phyloP scores from a whole-genome alignment of 768 basidiomycete species.

The Sarcodon sp. region DNA sequence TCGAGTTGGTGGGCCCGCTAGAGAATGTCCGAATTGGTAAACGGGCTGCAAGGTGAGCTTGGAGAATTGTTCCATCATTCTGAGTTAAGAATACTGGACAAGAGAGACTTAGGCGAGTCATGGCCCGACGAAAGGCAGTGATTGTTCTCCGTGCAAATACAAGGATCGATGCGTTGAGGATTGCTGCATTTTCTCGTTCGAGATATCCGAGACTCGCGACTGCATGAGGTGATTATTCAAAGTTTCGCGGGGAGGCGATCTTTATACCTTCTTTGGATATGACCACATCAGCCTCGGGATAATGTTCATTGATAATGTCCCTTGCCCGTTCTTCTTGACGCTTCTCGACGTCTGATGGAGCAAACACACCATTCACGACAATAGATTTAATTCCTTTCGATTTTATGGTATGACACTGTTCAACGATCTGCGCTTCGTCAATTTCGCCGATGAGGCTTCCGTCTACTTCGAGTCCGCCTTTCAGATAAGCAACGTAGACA shows the following conservation, averaged over 20 bases:
- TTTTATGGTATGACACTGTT: constrained; percentile 27
- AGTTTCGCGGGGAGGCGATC: background rate
- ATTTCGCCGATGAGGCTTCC: constrained; percentile 29
- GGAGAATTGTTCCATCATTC: constrained; percentile 44
- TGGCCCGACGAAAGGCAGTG: constrained; percentile 36
- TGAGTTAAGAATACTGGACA: constrained; percentile 47
- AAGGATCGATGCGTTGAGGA: constrained; percentile 53
- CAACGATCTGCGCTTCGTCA: constrained; percentile 28
- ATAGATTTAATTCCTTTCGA: constrained; percentile 14
- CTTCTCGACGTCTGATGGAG: constrained; percentile 29
- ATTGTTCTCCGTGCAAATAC: constrained; percentile 45
- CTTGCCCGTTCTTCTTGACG: constrained; percentile 35
- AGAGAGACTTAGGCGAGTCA: constrained; percentile 28
- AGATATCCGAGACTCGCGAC: constrained; percentile 47
- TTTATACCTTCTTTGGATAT: constrained; percentile 29
- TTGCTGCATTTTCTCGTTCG: constrained; percentile 56
- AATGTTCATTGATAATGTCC: constrained; percentile 25
- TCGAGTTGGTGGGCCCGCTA: constrained; percentile 45
- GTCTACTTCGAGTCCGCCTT: constrained; percentile 36
- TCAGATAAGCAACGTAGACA: constrained; percentile 22
- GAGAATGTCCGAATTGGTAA: constrained; percentile 51
- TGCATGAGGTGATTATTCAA: constrained; percentile 6
- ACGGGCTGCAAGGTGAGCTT: constrained; percentile 32
- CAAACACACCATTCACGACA: constrained; percentile 35
- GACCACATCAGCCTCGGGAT: constrained; percentile 15